phyloP scores from a whole-genome alignment of 371 early-diverging fungal species.

The Zopfochytrium polystomum region DNA sequence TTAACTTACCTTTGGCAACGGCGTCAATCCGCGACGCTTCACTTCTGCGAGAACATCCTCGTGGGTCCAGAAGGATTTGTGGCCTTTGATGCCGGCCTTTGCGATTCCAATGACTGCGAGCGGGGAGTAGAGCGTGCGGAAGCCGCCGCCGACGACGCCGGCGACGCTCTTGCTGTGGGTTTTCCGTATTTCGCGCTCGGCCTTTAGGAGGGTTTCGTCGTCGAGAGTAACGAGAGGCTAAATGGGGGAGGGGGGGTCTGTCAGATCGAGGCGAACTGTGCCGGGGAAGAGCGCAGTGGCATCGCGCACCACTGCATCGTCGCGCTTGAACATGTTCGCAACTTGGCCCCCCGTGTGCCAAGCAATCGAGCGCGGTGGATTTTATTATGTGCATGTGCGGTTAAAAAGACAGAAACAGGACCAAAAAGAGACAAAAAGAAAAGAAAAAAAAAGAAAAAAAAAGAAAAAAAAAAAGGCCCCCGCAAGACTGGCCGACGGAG shows the following conservation, averaged over 20 bases:
- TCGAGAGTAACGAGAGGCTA: constrained; percentile 22
- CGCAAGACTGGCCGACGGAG: too few species aligned
- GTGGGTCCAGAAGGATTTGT: constrained; percentile 16
- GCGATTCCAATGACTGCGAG: constrained; percentile 22
- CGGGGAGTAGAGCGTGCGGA: constrained; percentile 12
- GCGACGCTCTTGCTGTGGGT: constrained; percentile 12
- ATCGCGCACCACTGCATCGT: too few species aligned
- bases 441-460: too few species aligned
- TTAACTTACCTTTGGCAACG: constrained; percentile 13
- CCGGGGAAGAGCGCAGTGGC: too few species aligned
- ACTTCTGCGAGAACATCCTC: constrained; percentile 19
- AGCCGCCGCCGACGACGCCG: constrained; percentile 12
- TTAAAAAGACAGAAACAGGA: too few species aligned
- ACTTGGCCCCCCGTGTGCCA: too few species aligned
- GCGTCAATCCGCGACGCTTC: constrained; percentile 11
- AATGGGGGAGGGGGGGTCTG: not conserved
- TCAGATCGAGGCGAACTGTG: not conserved
- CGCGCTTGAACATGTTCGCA: too few species aligned
- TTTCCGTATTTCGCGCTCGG: constrained; percentile 11
- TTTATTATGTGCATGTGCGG: too few species aligned
- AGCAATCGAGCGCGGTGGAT: too few species aligned
- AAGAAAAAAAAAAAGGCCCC: too few species aligned
- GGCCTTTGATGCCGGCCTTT: constrained; percentile 1
- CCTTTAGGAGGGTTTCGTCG: constrained; percentile 16
- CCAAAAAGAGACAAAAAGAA: too few species aligned